Conservation (phyloP, 164 flowering plant genomes). For the Taxillus chinensis region DNA sequence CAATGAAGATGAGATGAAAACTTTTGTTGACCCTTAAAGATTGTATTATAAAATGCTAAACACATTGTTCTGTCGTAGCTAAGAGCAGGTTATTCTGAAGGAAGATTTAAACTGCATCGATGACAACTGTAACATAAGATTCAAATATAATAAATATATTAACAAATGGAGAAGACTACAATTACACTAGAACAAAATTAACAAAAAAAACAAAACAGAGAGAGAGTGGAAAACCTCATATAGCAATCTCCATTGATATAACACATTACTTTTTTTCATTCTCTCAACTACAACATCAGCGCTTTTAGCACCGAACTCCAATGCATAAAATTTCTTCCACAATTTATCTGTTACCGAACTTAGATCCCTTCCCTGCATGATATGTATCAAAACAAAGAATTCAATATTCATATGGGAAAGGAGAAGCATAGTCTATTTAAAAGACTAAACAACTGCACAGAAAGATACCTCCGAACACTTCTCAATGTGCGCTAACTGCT, state of each 20-base stretch:
- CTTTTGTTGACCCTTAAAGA: no score
- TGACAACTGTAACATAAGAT: no score
- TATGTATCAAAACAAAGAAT: background rate
- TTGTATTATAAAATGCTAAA: no score
- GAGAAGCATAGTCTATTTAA: background rate
- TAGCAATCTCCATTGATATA: constrained; percentile 49
- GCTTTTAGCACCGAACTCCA: constrained; percentile 38
- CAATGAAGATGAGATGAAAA: no score
- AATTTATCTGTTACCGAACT: constrained; percentile 63
- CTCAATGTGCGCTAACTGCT: constrained; percentile 79
- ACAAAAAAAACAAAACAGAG: background rate
- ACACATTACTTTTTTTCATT: constrained; percentile 37
- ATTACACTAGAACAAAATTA: background rate
- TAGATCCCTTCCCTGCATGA: constrained; percentile 65
- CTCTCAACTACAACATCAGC: constrained; percentile 30
- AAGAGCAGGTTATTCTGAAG: no score
- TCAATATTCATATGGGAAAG: background rate
- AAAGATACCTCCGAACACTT: constrained; percentile 40
- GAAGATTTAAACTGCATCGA: background rate
- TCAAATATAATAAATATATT: background rate
- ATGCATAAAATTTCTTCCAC: constrained; percentile 62
- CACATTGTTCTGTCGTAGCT: no score
- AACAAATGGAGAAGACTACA: background rate
- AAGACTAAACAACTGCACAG: background rate
- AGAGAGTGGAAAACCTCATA: constrained; percentile 48